phyloP scores from a whole-genome alignment of 768 basidiomycete species.

The Trametes coccinea region DNA sequence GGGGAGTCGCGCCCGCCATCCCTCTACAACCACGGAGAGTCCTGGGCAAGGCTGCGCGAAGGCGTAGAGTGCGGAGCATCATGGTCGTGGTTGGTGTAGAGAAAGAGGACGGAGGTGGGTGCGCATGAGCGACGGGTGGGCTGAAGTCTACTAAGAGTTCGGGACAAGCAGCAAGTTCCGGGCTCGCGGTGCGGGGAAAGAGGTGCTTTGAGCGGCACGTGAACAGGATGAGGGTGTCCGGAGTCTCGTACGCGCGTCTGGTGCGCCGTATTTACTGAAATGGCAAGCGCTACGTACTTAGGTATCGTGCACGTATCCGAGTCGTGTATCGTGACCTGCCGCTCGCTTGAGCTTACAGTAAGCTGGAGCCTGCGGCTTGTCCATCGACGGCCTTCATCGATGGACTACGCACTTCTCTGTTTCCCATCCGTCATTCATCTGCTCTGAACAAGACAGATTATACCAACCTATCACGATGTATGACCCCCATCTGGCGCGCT shows the following conservation, averaged over 20 bases:
- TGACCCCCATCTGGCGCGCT: constrained; percentile 14
- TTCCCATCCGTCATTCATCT: constrained; percentile 1
- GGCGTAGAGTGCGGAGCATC: constrained; percentile 24
- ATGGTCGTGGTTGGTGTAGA: constrained; percentile 20
- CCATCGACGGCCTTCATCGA: constrained; percentile 8
- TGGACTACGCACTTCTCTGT: background rate
- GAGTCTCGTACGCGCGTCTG: constrained; percentile 1
- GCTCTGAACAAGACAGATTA: constrained; percentile 1
- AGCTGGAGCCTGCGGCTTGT: background rate
- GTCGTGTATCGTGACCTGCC: too few relatives aligned
- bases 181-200: constrained; percentile 8
- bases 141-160: background rate
- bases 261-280: too few relatives aligned
- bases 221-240: background rate
- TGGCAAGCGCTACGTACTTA: too few relatives aligned
- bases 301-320: too few relatives aligned
- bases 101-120: background rate
- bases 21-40: constrained; percentile 6
- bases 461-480: constrained; percentile 5
- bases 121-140: constrained; percentile 3
- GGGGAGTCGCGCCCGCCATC: constrained; percentile 14
- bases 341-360: too few relatives aligned
- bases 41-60: background rate
- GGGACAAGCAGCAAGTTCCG: constrained; percentile 6
- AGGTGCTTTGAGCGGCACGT: background rate